These are phyloP conservation scores for Clitoria ternatea DNA, from an alignment of 306 rosid genomes.

Conservation along the genomic window DNA sequence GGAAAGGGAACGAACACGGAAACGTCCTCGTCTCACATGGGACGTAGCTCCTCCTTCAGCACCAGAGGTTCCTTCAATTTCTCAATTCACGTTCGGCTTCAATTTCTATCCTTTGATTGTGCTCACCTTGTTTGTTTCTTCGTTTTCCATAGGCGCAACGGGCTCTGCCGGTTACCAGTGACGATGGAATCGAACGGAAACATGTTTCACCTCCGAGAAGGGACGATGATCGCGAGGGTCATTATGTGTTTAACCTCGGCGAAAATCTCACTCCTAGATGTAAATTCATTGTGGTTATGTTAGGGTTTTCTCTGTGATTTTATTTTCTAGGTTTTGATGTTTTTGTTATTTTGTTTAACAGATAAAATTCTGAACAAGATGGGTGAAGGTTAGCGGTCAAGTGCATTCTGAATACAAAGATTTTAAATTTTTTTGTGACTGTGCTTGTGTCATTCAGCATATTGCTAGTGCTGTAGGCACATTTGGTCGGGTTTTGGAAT, in stretches of 20 bases:
- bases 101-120: conserved; percentile 20
- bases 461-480: conserved; percentile 99
- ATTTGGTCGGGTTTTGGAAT: conserved; percentile 98
- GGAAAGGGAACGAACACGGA: conserved; percentile 65
- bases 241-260: conserved; percentile 78
- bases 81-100: conserved; percentile 10
- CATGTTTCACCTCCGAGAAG: conserved; percentile 79
- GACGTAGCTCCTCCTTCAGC: conserved; percentile 60
- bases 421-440: conserved; percentile 67
- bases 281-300: conserved; percentile 12
- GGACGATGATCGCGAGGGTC: conserved; percentile 95
- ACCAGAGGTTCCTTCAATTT: conserved; percentile 49
- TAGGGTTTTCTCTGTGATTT: background rate
- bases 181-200: conserved; percentile 42
- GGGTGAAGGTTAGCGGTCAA: conserved; percentile 99
- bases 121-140: background rate
- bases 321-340: background rate
- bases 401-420: conserved; percentile 78
- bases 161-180: conserved; percentile 29
- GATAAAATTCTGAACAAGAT: conserved; percentile 94
- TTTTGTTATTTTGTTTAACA: conserved; percentile 32
- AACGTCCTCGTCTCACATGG: conserved; percentile 84
- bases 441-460: conserved; percentile 85
- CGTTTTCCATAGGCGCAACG: conserved; percentile 46
- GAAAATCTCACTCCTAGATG: conserved; percentile 97